A percentile compares a stretch with the other conserved stretches of the same genome.
phyloP scores from a whole-genome alignment of 2,329 filamentous ascomycete species.

The Sporothrix luriei region DNA sequence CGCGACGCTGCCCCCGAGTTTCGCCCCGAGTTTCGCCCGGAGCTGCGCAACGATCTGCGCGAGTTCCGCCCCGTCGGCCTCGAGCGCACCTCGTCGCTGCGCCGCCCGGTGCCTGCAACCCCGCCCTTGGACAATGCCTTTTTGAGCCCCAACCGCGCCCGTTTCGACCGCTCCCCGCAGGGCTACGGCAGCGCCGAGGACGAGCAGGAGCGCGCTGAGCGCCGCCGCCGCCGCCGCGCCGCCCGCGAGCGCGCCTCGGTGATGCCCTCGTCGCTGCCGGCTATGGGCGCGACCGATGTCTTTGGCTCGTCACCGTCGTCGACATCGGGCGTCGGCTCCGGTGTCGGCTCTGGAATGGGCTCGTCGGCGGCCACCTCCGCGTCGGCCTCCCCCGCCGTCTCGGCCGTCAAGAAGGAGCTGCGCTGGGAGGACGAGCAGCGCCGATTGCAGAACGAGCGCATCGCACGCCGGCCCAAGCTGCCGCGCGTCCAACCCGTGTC shows the following conservation, averaged over 20 bases:
- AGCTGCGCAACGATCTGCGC: conserved; percentile 6
- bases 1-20: neutral
- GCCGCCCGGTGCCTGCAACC: neutral
- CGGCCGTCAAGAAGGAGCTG: conserved; percentile 38
- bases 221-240: conserved; percentile 35
- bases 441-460: conserved; percentile 41
- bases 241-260: conserved; percentile 32
- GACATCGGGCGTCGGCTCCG: conserved; percentile 17
- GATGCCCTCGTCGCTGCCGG: conserved; percentile 36
- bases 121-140: conserved; percentile 22
- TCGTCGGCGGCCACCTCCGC: conserved; percentile 11
- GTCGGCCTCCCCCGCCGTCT: conserved; percentile 32
- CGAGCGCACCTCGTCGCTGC: conserved; percentile 20
- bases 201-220: conserved; percentile 33
- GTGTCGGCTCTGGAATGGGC: neutral
- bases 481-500: conserved; percentile 31
- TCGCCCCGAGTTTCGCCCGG: conserved; percentile 10
- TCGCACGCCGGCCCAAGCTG: conserved; percentile 39
- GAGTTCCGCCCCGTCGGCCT: conserved; percentile 11
- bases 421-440: conserved; percentile 42
- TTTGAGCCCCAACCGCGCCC: conserved; percentile 26
- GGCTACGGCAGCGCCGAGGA: conserved; percentile 38
- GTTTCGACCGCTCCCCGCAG: conserved; percentile 28
- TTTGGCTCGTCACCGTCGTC: conserved; percentile 35
- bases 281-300: conserved; percentile 33